These are phyloP conservation scores for Pseudocercospora fijiensis DNA, from an alignment of 2,329 filamentous ascomycete species.

Conservation along the genomic window DNA sequence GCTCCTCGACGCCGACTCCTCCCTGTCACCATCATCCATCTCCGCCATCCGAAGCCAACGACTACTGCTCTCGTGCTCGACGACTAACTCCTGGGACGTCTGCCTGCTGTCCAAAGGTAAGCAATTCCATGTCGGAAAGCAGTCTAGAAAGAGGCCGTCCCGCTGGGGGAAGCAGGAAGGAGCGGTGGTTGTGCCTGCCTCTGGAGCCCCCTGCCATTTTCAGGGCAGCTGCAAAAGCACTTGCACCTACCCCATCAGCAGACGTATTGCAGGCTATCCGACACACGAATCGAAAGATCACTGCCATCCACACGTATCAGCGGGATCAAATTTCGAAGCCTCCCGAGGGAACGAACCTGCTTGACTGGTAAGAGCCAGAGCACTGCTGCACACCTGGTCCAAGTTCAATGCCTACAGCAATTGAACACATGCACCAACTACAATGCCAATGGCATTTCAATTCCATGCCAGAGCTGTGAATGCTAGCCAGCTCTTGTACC, in stretches of 20 bases:
- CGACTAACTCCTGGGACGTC: not conserved
- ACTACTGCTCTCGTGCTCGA: conserved; percentile 22
- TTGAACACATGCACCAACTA: not conserved
- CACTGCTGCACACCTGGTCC: not conserved
- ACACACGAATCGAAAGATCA: not conserved
- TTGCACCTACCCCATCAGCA: not conserved
- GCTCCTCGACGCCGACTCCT: conserved; percentile 34
- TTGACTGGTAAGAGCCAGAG: not conserved
- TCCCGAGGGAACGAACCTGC: not conserved
- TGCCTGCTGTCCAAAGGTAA: conserved; percentile 9
- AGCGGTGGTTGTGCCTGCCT: not conserved
- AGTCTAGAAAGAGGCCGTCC: not conserved
- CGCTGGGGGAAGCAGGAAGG: not conserved
- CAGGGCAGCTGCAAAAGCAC: not conserved
- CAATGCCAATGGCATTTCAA: not conserved
- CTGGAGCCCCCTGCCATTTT: not conserved
- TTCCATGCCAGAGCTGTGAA: not conserved
- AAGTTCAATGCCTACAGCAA: not conserved
- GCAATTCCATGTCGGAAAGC: not conserved
- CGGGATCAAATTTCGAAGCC: not conserved
- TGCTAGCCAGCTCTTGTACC: not conserved
- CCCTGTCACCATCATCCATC: conserved; percentile 9
- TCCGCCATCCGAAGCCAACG: conserved; percentile 10
- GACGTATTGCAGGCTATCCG: not conserved
- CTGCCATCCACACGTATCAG: not conserved